phyloP scores from a whole-genome alignment of 768 basidiomycete genomes.

The Auricularia sp. region DNA sequence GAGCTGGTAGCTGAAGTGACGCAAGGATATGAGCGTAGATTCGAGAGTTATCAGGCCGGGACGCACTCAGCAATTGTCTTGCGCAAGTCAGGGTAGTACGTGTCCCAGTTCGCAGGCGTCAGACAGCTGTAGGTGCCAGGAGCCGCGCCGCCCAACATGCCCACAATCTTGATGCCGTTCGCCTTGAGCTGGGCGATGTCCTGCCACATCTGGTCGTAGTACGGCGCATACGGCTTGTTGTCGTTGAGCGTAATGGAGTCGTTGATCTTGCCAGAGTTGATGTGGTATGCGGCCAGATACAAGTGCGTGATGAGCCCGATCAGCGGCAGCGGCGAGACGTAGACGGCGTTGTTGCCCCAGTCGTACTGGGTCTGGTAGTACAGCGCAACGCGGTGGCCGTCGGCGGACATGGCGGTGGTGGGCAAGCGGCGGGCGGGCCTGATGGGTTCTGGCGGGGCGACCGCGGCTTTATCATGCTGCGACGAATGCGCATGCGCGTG shows the following conservation, averaged over 20 bases:
- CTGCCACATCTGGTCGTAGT: neutral
- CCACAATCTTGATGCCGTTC: neutral
- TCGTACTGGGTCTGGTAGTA: constrained; percentile 1
- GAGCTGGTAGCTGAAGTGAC: neutral
- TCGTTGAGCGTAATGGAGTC: neutral
- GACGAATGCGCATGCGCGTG: neutral
- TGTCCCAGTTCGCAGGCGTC: neutral
- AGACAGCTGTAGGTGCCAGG: neutral
- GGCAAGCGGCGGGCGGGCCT: neutral
- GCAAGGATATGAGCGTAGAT: neutral
- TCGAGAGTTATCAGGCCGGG: neutral
- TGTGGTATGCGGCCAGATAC: neutral
- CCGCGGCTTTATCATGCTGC: neutral
- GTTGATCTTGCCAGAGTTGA: neutral
- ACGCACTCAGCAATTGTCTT: neutral
- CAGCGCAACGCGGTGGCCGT: neutral
- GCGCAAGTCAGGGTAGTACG: neutral
- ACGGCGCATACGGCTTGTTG: neutral
- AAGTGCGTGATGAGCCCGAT: neutral
- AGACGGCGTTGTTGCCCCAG: neutral
- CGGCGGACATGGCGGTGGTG: neutral
- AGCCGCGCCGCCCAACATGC: neutral
- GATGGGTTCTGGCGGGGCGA: neutral
- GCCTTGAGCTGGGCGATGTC: neutral
- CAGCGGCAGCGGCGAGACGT: constrained; percentile 1